Percentiles rank a stretch among this genome's conserved stretches.
phyloP scores from a whole-genome alignment of 139 green algal genomes.

The Yamagishiella unicocca region DNA sequence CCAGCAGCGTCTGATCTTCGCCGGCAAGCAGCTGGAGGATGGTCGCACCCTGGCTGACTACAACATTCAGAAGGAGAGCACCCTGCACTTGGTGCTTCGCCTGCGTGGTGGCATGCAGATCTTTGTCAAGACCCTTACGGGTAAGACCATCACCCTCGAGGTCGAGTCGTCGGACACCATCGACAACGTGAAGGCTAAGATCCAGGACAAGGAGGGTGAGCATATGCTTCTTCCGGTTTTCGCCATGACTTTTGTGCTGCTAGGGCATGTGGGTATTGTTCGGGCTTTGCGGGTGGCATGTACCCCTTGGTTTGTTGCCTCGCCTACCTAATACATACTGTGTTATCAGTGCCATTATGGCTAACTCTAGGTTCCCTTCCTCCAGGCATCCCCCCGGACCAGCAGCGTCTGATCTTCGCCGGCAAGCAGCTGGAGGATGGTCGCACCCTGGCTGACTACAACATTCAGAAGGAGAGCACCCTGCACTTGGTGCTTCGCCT shows the following conservation, averaged over 20 bases:
- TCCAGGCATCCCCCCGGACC: slow-evolving; percentile 89
- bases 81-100: no score
- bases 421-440: slow-evolving; percentile 98
- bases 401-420: slow-evolving; percentile 96
- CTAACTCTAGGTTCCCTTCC: background rate
- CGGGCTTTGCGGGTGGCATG: background rate
- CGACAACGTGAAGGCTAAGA: slow-evolving; percentile 96
- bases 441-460: no score
- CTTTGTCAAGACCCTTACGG: slow-evolving; percentile 93
- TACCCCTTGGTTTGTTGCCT: background rate
- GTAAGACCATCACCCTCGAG: slow-evolving; percentile 85
- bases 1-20: slow-evolving; percentile 95
- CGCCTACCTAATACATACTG: background rate
- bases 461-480: no score
- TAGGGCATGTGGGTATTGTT: background rate
- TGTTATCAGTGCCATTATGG: background rate
- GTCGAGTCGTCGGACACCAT: slow-evolving; percentile 86
- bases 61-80: slow-evolving; percentile 99
- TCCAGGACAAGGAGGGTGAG: slow-evolving; percentile 94
- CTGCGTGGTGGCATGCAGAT: no score
- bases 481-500: no score
- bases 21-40: slow-evolving; percentile 96
- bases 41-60: slow-evolving; percentile 94
- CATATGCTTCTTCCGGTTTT: no score
- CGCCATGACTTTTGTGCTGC: background rate